Evolutionary conservation across 148 eudicot species (phyloP).

Genomic region (Persicaria tinctoria): DNA sequence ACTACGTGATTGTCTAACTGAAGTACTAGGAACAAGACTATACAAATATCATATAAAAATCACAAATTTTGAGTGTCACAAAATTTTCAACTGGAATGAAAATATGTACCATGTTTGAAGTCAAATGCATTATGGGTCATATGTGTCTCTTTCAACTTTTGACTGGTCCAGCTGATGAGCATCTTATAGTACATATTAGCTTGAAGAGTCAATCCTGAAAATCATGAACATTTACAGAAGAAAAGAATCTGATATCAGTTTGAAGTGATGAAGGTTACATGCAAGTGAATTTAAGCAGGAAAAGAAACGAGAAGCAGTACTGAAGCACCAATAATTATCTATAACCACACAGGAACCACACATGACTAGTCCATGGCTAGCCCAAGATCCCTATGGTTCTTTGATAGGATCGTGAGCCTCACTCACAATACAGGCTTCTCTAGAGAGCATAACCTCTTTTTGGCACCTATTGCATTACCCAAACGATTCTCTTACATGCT

Average conservation of each 20-base stretch:
- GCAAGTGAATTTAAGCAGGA: background rate
- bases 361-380: no score
- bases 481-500: no score
- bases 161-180: constrained; percentile 97
- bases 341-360: background rate
- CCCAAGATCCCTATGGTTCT: no score
- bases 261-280: background rate
- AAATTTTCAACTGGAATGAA: background rate
- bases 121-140: constrained; percentile 73
- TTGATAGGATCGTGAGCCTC: no score
- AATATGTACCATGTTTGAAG: constrained; percentile 65
- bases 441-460: no score
- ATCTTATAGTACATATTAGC: constrained; percentile 87
- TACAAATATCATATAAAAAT: background rate
- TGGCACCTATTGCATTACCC: no score
- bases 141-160: constrained; percentile 80
- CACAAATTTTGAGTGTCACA: constrained; percentile 2
- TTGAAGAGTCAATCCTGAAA: constrained; percentile 85
- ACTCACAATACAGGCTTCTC: no score
- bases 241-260: background rate
- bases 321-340: background rate
- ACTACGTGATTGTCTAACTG: background rate
- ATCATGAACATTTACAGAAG: constrained; percentile 9
- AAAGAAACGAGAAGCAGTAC: background rate
- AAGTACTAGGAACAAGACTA: background rate